Evolutionary conservation across 2,329 filamentous ascomycete species (phyloP).

Genomic region (Pestalotiopsis sp.): DNA sequence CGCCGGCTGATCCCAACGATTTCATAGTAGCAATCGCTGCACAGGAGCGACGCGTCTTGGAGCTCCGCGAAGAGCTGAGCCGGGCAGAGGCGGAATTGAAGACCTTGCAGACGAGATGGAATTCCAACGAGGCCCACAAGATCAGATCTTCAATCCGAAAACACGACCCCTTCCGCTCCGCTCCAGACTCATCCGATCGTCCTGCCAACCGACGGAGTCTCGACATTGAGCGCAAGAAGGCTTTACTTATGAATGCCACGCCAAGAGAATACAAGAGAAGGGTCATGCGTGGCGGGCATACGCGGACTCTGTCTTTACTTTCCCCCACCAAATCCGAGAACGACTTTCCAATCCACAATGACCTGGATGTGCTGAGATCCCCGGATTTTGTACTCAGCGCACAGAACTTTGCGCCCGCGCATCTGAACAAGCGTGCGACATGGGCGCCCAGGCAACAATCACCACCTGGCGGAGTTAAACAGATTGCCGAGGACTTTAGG

Average conservation of each 20-base stretch:
- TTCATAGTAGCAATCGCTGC: conserved; percentile 90
- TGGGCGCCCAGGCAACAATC: conserved; percentile 58
- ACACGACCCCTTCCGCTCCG: conserved; percentile 56
- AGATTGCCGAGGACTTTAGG: conserved; percentile 86
- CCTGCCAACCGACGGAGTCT: conserved; percentile 40
- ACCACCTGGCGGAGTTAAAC: conserved; percentile 57
- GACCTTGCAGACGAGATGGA: conserved; percentile 82
- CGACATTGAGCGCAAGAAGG: conserved; percentile 75
- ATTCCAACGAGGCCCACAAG: conserved; percentile 72
- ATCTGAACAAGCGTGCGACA: conserved; percentile 56
- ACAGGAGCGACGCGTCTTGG: conserved; percentile 87
- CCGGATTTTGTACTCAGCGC: conserved; percentile 31
- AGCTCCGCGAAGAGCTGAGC: conserved; percentile 85
- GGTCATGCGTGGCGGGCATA: conserved; percentile 69
- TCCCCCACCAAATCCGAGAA: conserved; percentile 62
- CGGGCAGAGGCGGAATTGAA: conserved; percentile 78
- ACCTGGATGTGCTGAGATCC: conserved; percentile 45
- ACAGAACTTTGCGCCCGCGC: conserved; percentile 36
- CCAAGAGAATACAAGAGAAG: conserved; percentile 53
- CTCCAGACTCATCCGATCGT: conserved; percentile 40
- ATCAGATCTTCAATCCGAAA: conserved; percentile 70
- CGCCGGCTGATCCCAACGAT: conserved; percentile 59
- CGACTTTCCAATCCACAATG: conserved; percentile 46
- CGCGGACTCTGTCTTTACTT: conserved; percentile 74
- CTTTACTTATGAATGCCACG: conserved; percentile 54